These are phyloP conservation scores for Cadophora sp. DNA, from an alignment of 2,329 filamentous ascomycete species.

Conservation along the genomic window DNA sequence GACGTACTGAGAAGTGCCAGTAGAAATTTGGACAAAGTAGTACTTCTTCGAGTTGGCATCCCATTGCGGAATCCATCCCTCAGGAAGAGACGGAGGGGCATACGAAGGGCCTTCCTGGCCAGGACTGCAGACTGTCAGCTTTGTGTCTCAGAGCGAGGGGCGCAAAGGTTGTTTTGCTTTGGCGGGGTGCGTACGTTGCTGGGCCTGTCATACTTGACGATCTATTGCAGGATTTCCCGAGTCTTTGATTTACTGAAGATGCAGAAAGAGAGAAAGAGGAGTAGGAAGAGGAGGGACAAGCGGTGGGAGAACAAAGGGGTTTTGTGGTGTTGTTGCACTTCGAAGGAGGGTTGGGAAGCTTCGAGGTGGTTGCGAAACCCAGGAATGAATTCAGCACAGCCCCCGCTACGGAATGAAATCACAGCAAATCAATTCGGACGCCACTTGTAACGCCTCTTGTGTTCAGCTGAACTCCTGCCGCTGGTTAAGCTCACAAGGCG, in stretches of 20 bases:
- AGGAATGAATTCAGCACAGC: slow-evolving; percentile 18
- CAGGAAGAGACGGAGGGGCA: slow-evolving; percentile 63
- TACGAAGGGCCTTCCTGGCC: slow-evolving; percentile 46
- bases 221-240: slow-evolving; percentile 4
- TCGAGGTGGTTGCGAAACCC: slow-evolving; percentile 13
- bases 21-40: slow-evolving; percentile 76
- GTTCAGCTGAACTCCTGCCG: slow-evolving; percentile 12
- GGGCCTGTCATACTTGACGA: slow-evolving; percentile 40
- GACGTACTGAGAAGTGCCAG: slow-evolving; percentile 78
- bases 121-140: slow-evolving; percentile 38
- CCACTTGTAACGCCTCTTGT: slow-evolving; percentile 9
- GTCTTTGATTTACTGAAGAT: neutral
- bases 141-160: slow-evolving; percentile 10
- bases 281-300: slow-evolving; percentile 8
- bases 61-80: slow-evolving; percentile 76
- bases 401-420: slow-evolving; percentile 9
- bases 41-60: slow-evolving; percentile 69
- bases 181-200: slow-evolving; percentile 37
- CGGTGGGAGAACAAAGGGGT: slow-evolving; percentile 2
- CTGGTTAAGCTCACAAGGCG: neutral
- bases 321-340: slow-evolving; percentile 11
- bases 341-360: neutral
- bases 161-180: slow-evolving; percentile 8
- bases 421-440: slow-evolving; percentile 15
- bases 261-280: neutral